These are phyloP conservation scores for Aspergillus unguis DNA, from an alignment of 2,329 filamentous ascomycete genomes.

Conservation along the genomic window DNA sequence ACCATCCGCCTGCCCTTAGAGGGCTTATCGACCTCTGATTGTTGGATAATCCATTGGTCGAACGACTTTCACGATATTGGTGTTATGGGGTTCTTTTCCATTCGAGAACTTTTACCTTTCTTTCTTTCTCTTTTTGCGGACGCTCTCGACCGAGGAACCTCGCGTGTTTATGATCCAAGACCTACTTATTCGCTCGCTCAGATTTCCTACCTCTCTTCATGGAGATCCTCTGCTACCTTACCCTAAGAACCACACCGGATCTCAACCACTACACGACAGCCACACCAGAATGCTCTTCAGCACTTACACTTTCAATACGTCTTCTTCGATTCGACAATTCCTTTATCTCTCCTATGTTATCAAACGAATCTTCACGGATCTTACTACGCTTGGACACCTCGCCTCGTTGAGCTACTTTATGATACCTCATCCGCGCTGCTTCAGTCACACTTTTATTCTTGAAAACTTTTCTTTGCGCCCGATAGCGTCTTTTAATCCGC, in stretches of 20 bases:
- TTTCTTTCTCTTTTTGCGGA: slow-evolving; percentile 5
- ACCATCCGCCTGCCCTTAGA: slow-evolving; percentile 8
- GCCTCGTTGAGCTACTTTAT: slow-evolving; percentile 15
- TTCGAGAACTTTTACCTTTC: slow-evolving; percentile 7
- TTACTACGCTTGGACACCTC: slow-evolving; percentile 16
- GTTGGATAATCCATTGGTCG: slow-evolving; percentile 11
- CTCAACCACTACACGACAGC: slow-evolving; percentile 10
- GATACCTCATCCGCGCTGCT: slow-evolving; percentile 25
- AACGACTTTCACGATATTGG: slow-evolving; percentile 12
- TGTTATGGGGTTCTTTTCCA: slow-evolving; percentile 10
- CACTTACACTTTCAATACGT: slow-evolving; percentile 1
- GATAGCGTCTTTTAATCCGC: slow-evolving; percentile 33
- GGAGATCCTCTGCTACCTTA: slow-evolving; percentile 1
- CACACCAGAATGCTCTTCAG: slow-evolving; percentile 1
- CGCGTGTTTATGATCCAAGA: slow-evolving; percentile 1
- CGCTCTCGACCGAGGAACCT: slow-evolving; percentile 7
- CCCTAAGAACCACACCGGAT: not conserved
- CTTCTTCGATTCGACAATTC: slow-evolving; percentile 12
- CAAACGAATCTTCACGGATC: slow-evolving; percentile 16
- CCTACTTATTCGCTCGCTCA: slow-evolving; percentile 20
- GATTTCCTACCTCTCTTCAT: slow-evolving; percentile 11
- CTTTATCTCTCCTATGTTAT: slow-evolving; percentile 23
- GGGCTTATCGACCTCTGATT: slow-evolving; percentile 4
- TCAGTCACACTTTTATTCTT: slow-evolving; percentile 20
- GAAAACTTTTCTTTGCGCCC: slow-evolving; percentile 17